Evolutionary conservation across 352 stramenopile species (phyloP), one percentile per base, ranked within the genome.

Genomic region (Phytophthora pisi): DNA sequence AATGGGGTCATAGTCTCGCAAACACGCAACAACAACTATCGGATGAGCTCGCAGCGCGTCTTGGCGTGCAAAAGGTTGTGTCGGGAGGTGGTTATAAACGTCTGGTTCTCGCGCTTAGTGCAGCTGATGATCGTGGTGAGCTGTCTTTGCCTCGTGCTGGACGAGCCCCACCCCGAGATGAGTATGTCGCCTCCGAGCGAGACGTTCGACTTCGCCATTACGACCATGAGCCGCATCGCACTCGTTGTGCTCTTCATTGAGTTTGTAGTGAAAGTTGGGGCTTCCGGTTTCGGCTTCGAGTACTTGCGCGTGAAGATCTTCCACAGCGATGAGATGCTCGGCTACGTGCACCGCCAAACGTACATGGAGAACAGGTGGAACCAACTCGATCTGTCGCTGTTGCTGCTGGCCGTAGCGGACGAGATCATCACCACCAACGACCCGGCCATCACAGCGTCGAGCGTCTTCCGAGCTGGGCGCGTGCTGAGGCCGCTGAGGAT

Each of bases 321-420:
- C 42, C 82, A 85, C 57, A 79, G 71, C 31, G 83, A 92, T 51
- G 84, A 93, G 42, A 43, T 75, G 16, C 67, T 93, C 7, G 84
- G 79, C 18, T 91, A 87, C 68, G 84, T 88, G 23, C 67, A 63
- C 34, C 81, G 81, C 4, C 80, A 92, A 59, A 81, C 82, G 4
- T 93, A 92, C 72, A 89, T 93, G 61, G 86, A 93, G 50, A 76
- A 91, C 62, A 64, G 59, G 23, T 93, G 86, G 86, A 93, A 93
- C 63, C 86, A 91, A 51, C 77, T 93, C 8, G 86, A 92, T 66
- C 69, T 88, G 3, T 63, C 74, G 5, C 50, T 93, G 26, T 72
- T 93, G n/a, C 23, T 86, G 6, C 61, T 92, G 31, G 78, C 86
- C 4, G 24, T 86, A 16, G 61, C 70, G 15, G 86, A 94, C 59